Base-by-base conservation (phyloP, 768 basidiomycete genomes). In the Tephrocybe sp. region DNA sequence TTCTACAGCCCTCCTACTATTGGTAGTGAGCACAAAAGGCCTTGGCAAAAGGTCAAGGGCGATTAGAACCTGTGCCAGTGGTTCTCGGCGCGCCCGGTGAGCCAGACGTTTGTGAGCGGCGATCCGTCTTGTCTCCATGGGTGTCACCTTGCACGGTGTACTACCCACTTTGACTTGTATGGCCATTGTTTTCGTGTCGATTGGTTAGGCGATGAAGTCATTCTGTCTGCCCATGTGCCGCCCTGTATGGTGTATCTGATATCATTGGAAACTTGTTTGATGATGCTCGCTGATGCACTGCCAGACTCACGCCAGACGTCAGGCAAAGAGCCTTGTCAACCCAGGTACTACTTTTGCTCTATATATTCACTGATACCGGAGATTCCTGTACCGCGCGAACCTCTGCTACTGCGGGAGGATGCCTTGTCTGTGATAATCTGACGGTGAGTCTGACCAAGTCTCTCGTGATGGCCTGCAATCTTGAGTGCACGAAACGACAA, bases 201-300 rank as follows among this genome's bases (percentile, higher is more conserved):
- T 11, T 39, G 14, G 16, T 45, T 32, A 2, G 20, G 4, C 8
- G 49, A 32, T 32, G 49, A 31, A 2, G 16, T n/a, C 8, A 34
- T 30, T 19, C 41, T 52, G 19, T 52, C 51, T 30, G 45, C 45
- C 16, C 17, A 52, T 2, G 51, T 47, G 14, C 51, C 51, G 34
- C 45, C 51, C 16, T 30, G 42, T 2, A 30, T 39, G 4, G 39
- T 39, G 39, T 39, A n/a, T 3, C 39, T n/a, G 5, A 4, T 39
- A 10, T 5, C 16, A 39, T 39, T 9, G 3, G 39, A 39, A 17
- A 16, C 9, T 10, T 17, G 14, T n/a, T n/a, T n/a, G 16, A 5
- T 39, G 39, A 10, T 2, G 39, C n/a, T 26, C 7, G 26, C 3
- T 4, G 26, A 26, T 26, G 26, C 26, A 7, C 26, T 7, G 26